phyloP scores from a whole-genome alignment of 164 flowering plant genomes.

The Macadamia tetraphylla region DNA sequence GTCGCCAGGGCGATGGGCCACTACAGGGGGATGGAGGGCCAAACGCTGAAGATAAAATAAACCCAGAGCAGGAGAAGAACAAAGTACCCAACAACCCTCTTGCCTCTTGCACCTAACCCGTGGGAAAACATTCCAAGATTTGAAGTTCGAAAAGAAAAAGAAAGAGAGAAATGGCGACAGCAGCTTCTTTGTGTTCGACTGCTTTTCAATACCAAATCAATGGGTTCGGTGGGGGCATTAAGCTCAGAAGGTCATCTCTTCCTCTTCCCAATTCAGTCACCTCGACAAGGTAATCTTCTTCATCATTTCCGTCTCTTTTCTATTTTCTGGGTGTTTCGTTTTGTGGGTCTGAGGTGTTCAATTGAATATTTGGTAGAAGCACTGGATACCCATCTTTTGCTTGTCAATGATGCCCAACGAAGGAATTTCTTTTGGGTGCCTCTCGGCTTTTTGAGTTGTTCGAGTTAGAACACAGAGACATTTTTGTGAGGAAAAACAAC shows the following conservation, averaged over 20 bases:
- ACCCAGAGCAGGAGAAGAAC: not conserved
- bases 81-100: too few species aligned
- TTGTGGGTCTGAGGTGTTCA: not conserved
- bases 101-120: too few species aligned
- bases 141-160: too few species aligned
- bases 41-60: too few species aligned
- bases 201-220: conserved; percentile 46
- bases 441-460: too few species aligned
- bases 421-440: too few species aligned
- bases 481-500: too few species aligned
- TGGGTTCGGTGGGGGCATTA: conserved; percentile 37
- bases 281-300: conserved; percentile 35
- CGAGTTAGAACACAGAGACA: too few species aligned
- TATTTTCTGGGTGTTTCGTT: not conserved
- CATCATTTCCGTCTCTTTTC: not conserved
- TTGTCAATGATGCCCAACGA: not conserved
- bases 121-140: too few species aligned
- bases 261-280: conserved; percentile 29
- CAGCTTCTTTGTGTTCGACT: conserved; percentile 58
- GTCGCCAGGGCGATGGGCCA: too few species aligned
- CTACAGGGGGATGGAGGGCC: too few species aligned
- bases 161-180: conserved; percentile 27
- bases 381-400: not conserved
- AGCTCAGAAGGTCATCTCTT: conserved; percentile 30
- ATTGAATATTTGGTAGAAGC: not conserved